Conservation (phyloP, 305 asterid genomes). For the Fraxinus baroniana region DNA sequence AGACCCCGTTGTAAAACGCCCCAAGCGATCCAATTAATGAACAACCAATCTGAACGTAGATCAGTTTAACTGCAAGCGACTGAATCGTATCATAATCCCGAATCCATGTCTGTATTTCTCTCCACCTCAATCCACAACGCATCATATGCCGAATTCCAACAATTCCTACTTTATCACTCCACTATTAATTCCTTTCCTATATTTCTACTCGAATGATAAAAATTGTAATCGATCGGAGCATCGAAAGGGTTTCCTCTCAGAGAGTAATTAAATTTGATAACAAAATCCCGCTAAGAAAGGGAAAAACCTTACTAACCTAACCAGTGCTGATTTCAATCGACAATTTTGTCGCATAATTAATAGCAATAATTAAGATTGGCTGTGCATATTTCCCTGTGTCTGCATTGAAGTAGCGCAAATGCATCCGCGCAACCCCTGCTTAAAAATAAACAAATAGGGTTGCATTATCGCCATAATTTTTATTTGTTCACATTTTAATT, state of each 20-base stretch:
- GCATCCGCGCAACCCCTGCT: background rate
- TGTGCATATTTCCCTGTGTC: background rate
- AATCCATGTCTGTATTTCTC: slow-evolving; percentile 62
- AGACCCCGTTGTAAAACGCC: slow-evolving; percentile 73
- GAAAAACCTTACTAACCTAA: background rate
- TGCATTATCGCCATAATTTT: background rate
- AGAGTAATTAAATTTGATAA: background rate
- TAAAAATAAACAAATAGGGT: background rate
- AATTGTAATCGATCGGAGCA: background rate
- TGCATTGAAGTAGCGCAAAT: background rate
- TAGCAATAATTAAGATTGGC: background rate
- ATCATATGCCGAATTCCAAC: slow-evolving; percentile 24
- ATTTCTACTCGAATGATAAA: background rate
- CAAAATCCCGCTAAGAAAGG: background rate
- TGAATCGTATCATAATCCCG: slow-evolving; percentile 87
- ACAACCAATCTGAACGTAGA: slow-evolving; percentile 87
- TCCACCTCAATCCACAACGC: slow-evolving; percentile 54
- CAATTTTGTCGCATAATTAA: background rate
- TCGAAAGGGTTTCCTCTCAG: background rate
- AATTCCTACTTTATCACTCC: background rate
- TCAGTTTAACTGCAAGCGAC: slow-evolving; percentile 69
- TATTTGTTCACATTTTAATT: too few relatives aligned
- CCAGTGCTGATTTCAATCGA: background rate
- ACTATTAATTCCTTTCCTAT: background rate
- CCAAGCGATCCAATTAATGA: slow-evolving; percentile 91